phyloP scores from a whole-genome alignment of 1,139 yeast genomes.

The Magnusiomyces starmeri region DNA sequence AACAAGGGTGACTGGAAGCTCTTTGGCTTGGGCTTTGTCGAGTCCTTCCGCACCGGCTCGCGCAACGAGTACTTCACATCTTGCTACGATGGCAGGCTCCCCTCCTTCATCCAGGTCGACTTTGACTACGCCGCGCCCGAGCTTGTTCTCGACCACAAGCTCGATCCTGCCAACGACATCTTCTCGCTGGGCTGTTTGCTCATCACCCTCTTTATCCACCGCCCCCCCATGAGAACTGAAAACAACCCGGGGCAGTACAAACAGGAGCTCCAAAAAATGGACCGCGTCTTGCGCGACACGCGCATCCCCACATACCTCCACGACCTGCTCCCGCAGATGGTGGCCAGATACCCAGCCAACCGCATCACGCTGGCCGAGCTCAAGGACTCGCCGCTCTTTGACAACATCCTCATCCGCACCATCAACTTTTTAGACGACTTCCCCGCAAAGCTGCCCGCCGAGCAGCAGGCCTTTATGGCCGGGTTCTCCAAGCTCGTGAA shows the following conservation, averaged over 20 bases:
- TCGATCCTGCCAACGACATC: conserved; percentile 67
- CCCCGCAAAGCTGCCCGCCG: conserved; percentile 63
- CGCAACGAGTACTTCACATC: conserved; percentile 48
- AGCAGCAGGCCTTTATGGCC: conserved; percentile 59
- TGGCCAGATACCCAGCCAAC: conserved; percentile 38
- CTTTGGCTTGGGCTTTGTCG: conserved; percentile 62
- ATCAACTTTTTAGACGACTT: conserved; percentile 80
- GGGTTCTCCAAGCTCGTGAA: conserved; percentile 55
- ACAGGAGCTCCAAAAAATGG: conserved; percentile 27
- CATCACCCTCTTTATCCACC: conserved; percentile 48
- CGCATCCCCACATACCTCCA: conserved; percentile 31
- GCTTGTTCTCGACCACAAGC: conserved; percentile 49
- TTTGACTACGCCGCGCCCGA: conserved; percentile 76
- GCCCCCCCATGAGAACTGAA: conserved; percentile 35
- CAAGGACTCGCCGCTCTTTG: conserved; percentile 56
- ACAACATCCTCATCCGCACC: conserved; percentile 77
- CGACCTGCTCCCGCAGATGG: conserved; percentile 37
- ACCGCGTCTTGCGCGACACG: conserved; percentile 40
- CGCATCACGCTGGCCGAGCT: conserved; percentile 41
- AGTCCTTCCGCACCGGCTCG: conserved; percentile 9
- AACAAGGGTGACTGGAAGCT: conserved; percentile 93
- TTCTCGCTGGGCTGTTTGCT: conserved; percentile 77
- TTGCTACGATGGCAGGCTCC: conserved; percentile 66
- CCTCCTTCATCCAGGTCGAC: conserved; percentile 61
- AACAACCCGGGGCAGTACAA: conserved; percentile 33